A percentile compares a stretch with the other conserved stretches of the same genome.
These are phyloP conservation scores for Naegleria lovaniensis DNA, from an alignment of 208 protist species.

Conservation along the genomic window DNA sequence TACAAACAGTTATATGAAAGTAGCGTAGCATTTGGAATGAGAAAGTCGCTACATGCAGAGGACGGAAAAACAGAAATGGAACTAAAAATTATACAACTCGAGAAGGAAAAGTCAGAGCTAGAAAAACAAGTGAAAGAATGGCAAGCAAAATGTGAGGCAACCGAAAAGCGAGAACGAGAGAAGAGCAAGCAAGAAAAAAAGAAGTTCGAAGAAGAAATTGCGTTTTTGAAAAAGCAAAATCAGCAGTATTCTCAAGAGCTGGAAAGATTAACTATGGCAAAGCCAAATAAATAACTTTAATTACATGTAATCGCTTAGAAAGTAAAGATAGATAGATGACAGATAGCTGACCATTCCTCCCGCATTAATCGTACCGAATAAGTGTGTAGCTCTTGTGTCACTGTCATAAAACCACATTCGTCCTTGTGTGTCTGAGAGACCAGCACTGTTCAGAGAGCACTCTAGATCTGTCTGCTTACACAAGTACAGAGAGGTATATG, in stretches of 20 bases:
- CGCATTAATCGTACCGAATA: not conserved
- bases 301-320: not conserved
- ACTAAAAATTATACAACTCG: slow-evolving; percentile 74
- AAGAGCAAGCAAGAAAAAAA: slow-evolving; percentile 72
- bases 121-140: slow-evolving; percentile 69
- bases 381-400: not conserved
- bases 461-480: not conserved
- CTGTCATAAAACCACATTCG: not conserved
- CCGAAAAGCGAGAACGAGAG: slow-evolving; percentile 65
- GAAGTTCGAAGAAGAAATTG: slow-evolving; percentile 73
- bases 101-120: slow-evolving; percentile 85
- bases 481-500: not conserved
- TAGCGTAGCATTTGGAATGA: slow-evolving; percentile 78
- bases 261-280: slow-evolving; percentile 28
- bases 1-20: slow-evolving; percentile 77
- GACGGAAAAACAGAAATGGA: slow-evolving; percentile 89
- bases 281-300: not conserved
- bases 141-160: slow-evolving; percentile 77
- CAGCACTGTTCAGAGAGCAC: not conserved
- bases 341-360: not conserved
- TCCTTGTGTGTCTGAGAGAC: not conserved
- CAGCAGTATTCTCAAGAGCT: slow-evolving; percentile 52
- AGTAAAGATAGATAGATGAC: not conserved
- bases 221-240: slow-evolving; percentile 65
- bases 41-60: slow-evolving; percentile 94